Base-by-base conservation (phyloP, 768 basidiomycete genomes). In the Mycena albidolilacea region DNA sequence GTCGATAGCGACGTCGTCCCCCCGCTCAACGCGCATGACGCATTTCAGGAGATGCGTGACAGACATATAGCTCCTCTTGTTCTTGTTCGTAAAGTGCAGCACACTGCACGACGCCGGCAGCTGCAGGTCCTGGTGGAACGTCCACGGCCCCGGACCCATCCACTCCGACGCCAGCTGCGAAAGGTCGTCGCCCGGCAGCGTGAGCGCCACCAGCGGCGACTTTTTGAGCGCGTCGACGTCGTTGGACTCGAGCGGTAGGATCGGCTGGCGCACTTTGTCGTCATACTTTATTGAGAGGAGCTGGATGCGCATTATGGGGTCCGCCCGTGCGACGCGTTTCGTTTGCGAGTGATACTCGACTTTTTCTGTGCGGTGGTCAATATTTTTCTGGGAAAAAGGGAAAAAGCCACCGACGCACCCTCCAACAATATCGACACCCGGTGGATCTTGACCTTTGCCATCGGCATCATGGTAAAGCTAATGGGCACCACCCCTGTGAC, bases 61-160 rank as follows among this genome's bases (percentile, higher is more conserved):
- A 17, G 86, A 82, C 74, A 98, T 91, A 78, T 95, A 93, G 72
- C 93, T 91, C 76, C 87, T 85, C 70, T 88, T 88, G 80, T 95
- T 95, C 79, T 89, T 92, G 79, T 94, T 97, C 11, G 96, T 94
- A 76, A 95, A 93, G 77, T 89, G 90, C 61, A 98, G 82, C 62
- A 83, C 79, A 23, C 79, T 79, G 76, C 92, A 94, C 2, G 90
- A 88, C 17, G 81, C 82, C 0, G 97, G 97, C 2, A 98, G 85
- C 55, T 87, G 86, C 55, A 98, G 79, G 39, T 89, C 85, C 65
- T 90, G 87, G 69, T 91, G 90, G 71, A 99, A 88, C 10, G 87
- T 86, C 97, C 97, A 99, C 14, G 97, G 97, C 0, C 97, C 97
- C 3, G 90, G 90, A 38, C 93, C 93, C 91, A 92, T 92, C 72